These are phyloP conservation scores for Chenopodium album DNA, from an alignment of 148 eudicot species.

Conservation along the genomic window DNA sequence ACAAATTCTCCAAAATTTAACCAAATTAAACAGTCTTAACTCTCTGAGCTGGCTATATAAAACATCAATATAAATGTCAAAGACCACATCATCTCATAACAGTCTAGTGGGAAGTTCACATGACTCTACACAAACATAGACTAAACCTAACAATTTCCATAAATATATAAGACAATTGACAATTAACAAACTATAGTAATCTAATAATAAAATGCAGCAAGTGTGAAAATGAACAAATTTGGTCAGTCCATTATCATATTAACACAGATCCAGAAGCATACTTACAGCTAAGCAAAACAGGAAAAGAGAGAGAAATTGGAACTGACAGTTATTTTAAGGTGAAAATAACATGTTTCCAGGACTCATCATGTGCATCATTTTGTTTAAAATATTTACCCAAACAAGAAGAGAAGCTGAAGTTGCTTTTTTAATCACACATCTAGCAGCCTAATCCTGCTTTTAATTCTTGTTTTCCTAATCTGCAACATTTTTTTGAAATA, in stretches of 20 bases:
- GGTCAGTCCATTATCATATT: slow-evolving; percentile 15
- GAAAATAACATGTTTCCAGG: slow-evolving; percentile 1
- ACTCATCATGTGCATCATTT: slow-evolving; percentile 18
- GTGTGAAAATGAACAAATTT: slow-evolving; percentile 16
- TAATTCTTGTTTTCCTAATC: slow-evolving; percentile 20
- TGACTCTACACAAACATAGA: slow-evolving; percentile 7
- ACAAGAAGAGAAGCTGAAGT: slow-evolving; percentile 18
- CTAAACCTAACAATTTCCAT: neutral
- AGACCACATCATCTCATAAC: neutral
- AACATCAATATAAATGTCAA: neutral
- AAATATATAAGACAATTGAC: slow-evolving; percentile 3
- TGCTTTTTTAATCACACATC: neutral
- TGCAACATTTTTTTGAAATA: neutral
- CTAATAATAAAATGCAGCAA: neutral
- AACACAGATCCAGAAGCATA: slow-evolving; percentile 21
- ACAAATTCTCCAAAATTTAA: slow-evolving; percentile 9
- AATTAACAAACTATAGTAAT: slow-evolving; percentile 2
- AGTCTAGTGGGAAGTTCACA: slow-evolving; percentile 13
- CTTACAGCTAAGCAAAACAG: slow-evolving; percentile 17
- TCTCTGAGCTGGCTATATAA: neutral
- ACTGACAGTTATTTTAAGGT: slow-evolving; percentile 20
- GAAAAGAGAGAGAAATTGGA: slow-evolving; percentile 18
- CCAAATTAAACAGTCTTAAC: neutral
- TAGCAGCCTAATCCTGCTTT: slow-evolving; percentile 20
- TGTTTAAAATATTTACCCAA: slow-evolving; percentile 6